Base-by-base conservation (phyloP, 495 filamentous ascomycete species). In the Hypomontagnella monticulosa region DNA sequence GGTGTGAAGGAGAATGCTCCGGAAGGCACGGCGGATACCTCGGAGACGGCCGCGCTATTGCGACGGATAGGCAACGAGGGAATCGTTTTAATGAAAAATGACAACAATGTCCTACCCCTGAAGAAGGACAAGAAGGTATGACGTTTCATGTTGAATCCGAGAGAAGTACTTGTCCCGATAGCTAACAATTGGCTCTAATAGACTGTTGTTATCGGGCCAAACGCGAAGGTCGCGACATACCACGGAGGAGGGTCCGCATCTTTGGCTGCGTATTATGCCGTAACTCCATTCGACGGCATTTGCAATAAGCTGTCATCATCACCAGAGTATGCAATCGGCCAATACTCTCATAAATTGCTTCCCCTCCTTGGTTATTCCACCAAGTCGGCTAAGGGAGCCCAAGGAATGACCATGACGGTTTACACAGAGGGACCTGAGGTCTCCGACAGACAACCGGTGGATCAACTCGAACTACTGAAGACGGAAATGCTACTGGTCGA, bases 51-150 rank as follows among this genome's bases (percentile, higher is more conserved):
- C 0, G 75, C 70, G 15, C 47, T 83, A n/a, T 79, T 92, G 20
- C 82, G 91, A 19, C 80, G 83, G 33, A 82, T 89, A 40, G 90
- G 87, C 9, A 82, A 84, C 1, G 89, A 92, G 57, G 85, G 85
- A 33, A 86, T 90, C 18, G 90, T 92, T 6, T 80, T 93, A 8
- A 78, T 93, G 54, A 91, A 92, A 75, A 93, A 93, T 42, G 83
- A 91, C 8, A 78, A 80, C n/a, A 78, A 79, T 40, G 74, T 88
- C 15, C 76, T 94, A 4, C 91, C 91, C 1, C 74, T 94, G 12
- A 85, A 83, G 48, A 87, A 84, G 63, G 79, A 83, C 16, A 87
- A 87, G 67, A 86, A 85, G 53, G 78, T 76, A 72, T 33, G 42
- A 36, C 52, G 15, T 50, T 38, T 18, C 11, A 16, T 18, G 3